Base-by-base conservation (phyloP, 1,139 yeast species). In the Blastobotrys petasosporus region DNA sequence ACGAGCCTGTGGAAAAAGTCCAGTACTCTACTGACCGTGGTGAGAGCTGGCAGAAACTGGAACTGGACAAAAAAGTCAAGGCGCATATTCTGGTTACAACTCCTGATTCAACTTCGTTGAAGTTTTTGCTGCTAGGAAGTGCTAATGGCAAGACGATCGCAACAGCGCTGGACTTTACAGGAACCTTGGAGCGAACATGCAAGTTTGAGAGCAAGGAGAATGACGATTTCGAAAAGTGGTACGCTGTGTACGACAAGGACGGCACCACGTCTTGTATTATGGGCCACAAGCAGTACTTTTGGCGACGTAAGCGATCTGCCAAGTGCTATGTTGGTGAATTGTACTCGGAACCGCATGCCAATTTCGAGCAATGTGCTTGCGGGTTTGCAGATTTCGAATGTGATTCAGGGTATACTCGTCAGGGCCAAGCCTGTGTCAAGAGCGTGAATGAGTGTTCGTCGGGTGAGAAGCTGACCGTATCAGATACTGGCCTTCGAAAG, bases 1-100 rank as follows among this genome's bases (percentile, higher is more conserved):
- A 50, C 12, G 58, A 55, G 10, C 44, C 50, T 13, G 49, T 60
- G 9, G 53, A 54, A 38, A 50, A 53, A 10, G 51, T 63, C 11
- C 70, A 69, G 50, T 87, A 71, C 57, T 85, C 95, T 0, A 62
- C 82, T 37, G 88, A 87, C 60, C 92, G 85, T 60, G 96, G 95
- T 32, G 60, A 67, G 15, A 64, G 80, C 1, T 88, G 94, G 94
- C 55, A 63, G 1, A 68, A 73, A 13, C 61, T 87, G n/a, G 80
- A 77, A n/a, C 51, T 55, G 8, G 55, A 71, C 0, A 20, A 20
- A 20, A 56, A 81, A 5, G 56, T 67, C 23, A 83, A 87, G 1
- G 42, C 44, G 5, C 50, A 66, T 11, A 60, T 61, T 17, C 58
- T 84, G 15, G 64, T 77, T 1, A 77, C 90, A 0, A 77, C 85